Evolutionary conservation across 2,329 filamentous ascomycete species (phyloP).

Genomic region (Fusarium miscanthi): DNA sequence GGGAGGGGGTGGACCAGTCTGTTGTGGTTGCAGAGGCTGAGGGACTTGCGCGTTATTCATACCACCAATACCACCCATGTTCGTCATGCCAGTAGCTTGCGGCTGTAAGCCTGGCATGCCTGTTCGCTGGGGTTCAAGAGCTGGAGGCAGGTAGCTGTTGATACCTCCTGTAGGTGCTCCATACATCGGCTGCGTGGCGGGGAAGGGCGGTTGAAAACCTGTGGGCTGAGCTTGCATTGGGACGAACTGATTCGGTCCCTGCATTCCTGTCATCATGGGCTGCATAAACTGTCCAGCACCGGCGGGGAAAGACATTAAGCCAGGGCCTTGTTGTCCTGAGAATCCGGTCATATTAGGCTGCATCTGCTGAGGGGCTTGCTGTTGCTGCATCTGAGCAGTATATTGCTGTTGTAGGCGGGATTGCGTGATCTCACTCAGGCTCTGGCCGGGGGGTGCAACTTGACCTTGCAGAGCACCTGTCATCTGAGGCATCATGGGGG

Average conservation of each 20-base stretch:
- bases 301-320: conserved; percentile 53
- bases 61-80: conserved; percentile 55
- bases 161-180: conserved; percentile 58
- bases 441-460: conserved; percentile 79
- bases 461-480: conserved; percentile 75
- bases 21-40: conserved; percentile 60
- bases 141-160: conserved; percentile 68
- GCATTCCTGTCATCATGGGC: conserved; percentile 62
- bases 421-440: conserved; percentile 77
- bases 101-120: conserved; percentile 61
- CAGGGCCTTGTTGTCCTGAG: conserved; percentile 49
- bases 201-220: conserved; percentile 63
- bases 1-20: conserved; percentile 78
- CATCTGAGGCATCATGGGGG: conserved; percentile 84
- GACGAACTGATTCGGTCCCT: conserved; percentile 55
- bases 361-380: conserved; percentile 53
- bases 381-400: conserved; percentile 58
- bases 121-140: conserved; percentile 70
- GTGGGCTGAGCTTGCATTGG: conserved; percentile 72
- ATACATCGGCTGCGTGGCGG: conserved; percentile 61
- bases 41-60: conserved; percentile 57
- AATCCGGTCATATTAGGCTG: conserved; percentile 54
- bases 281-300: conserved; percentile 56
- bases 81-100: conserved; percentile 55
- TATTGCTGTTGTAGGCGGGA: conserved; percentile 73